Conservation (phyloP, 164 flowering plant species). For the Stephania japonica region DNA sequence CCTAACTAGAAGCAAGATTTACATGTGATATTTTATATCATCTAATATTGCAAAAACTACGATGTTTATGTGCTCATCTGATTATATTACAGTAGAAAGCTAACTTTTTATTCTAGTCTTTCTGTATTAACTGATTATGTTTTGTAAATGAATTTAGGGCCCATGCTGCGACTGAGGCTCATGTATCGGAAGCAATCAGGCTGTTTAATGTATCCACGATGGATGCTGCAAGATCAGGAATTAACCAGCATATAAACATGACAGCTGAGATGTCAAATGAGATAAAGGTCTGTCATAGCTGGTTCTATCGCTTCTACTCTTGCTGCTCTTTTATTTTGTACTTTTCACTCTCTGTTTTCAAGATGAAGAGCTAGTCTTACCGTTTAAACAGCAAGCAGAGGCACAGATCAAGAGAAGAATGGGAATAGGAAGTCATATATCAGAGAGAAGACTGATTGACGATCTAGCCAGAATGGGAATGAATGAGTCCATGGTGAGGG, state of each 20-base stretch:
- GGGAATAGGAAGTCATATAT: conserved; percentile 89
- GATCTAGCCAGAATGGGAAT: conserved; percentile 86
- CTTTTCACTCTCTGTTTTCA: not conserved
- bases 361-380: not conserved
- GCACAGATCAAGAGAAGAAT: conserved; percentile 88
- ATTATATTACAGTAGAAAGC: too few relatives aligned
- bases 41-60: too few relatives aligned
- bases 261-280: conserved; percentile 80
- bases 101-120: too few relatives aligned
- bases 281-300: conserved; percentile 56
- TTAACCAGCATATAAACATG: conserved; percentile 68
- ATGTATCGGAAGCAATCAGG: conserved; percentile 76
- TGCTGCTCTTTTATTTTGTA: not conserved
- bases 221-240: conserved; percentile 97
- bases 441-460: conserved; percentile 86
- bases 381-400: conserved; percentile 81
- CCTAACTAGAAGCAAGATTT: too few relatives aligned
- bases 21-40: too few relatives aligned
- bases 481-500: conserved; percentile 85
- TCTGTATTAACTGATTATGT: not conserved
- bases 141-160: conserved; percentile 36
- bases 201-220: conserved; percentile 84
- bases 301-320: not conserved
- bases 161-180: conserved; percentile 70
- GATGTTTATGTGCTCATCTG: too few relatives aligned